Conservation (phyloP, 768 basidiomycete genomes). For the Xerocomus spinulosus region DNA sequence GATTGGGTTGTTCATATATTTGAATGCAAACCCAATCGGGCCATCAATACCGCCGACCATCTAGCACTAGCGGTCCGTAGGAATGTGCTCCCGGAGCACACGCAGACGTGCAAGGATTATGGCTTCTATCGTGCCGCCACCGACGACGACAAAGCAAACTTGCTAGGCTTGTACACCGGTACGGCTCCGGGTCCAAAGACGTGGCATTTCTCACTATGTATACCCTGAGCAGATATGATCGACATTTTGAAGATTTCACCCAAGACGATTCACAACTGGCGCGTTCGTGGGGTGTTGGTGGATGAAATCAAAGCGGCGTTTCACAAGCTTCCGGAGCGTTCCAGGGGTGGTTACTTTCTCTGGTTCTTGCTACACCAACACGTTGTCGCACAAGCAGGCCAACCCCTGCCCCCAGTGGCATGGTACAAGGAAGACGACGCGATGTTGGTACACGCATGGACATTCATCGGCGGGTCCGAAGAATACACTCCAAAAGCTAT, state of each 20-base stretch:
- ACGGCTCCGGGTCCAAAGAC: neutral
- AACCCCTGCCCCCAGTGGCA: too few relatives aligned
- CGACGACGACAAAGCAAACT: conserved; percentile 8
- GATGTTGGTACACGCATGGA: conserved; percentile 1
- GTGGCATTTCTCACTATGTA: neutral
- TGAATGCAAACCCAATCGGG: too few relatives aligned
- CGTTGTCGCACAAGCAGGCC: conserved; percentile 19
- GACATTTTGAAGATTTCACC: conserved; percentile 15
- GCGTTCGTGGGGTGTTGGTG: conserved; percentile 26
- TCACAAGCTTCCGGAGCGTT: conserved; percentile 18
- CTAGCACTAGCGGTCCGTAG: conserved; percentile 24
- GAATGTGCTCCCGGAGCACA: conserved; percentile 27
- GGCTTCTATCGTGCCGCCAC: conserved; percentile 29
- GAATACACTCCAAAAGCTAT: neutral
- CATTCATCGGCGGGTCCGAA: conserved; percentile 5
- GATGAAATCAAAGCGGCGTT: conserved; percentile 32
- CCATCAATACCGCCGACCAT: too few relatives aligned
- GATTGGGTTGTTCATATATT: too few relatives aligned
- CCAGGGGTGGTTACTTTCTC: conserved; percentile 29
- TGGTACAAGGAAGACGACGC: too few relatives aligned
- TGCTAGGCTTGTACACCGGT: conserved; percentile 31
- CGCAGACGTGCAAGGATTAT: conserved; percentile 32
- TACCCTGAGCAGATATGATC: conserved; percentile 22
- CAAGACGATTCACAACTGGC: conserved; percentile 31
- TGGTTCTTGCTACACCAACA: conserved; percentile 36